Evolutionary conservation across 164 flowering plant species (phyloP), one percentile per base, ranked within the genome.

Genomic region (Brasenia schreberi): DNA sequence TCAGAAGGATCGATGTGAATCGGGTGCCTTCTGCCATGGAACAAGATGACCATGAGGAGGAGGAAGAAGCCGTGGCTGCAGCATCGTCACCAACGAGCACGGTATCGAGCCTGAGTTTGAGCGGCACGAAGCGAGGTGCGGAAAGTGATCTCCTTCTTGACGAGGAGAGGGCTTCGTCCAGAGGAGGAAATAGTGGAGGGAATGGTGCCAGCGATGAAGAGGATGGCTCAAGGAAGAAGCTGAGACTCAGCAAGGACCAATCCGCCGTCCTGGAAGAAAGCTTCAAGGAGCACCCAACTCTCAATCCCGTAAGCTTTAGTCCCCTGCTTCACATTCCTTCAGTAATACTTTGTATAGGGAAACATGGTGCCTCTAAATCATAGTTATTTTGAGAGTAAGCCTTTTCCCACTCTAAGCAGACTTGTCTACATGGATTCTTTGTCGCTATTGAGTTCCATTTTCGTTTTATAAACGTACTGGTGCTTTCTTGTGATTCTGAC

Each of bases 271-370:
- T 90, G 7, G 97, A 90, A 70, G 92, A 90, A 61, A 85, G 85
- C 81, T 90, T 90, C 81, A 88, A 88, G 75, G 90, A 90, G 67
- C 97, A 88, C 86, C 75, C 67, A 71, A 78, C 78, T n/a, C 89
- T 90, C 77, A 90, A 90, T 65, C 97, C 97, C 4, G 97, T 90
- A 82, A 78, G 92, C 76, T 7, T 23, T 5, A 0, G 59, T 83
- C 70, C 72, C 84, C 86, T 67, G 56, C 56, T 49, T 49, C 56
- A 9, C 16, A 9, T 49, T 27, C 11, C 12, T 6, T 7, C 12
- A 42, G 2, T 10, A 11, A 1, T 6, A 43, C 6, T 69, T 67
- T 67, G 43, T 56, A 64, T 70, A 68, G 49, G 5, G 76, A 6
- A 59, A 6, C 62, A 14, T 19, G 19, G 14, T 59, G 19, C 19